These are phyloP conservation scores for Cercospora sp. DNA, from an alignment of 2,329 filamentous ascomycete genomes.

Conservation along the genomic window DNA sequence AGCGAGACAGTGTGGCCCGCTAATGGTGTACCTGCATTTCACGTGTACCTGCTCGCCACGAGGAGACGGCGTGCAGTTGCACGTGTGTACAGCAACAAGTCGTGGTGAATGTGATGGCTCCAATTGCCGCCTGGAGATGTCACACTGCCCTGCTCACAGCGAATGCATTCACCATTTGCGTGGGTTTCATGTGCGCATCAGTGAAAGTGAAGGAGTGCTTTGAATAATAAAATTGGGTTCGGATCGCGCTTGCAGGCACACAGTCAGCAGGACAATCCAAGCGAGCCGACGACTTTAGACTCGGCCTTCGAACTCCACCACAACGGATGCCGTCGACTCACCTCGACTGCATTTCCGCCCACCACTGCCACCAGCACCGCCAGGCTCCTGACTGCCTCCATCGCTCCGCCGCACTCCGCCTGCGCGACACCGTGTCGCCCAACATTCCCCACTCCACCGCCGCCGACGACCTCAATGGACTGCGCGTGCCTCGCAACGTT, in stretches of 20 bases:
- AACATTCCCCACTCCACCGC: conserved; percentile 14
- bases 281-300: background rate
- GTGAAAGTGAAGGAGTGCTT: background rate
- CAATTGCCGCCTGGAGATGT: background rate
- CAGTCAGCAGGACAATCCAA: conserved; percentile 4
- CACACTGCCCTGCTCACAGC: background rate
- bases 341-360: background rate
- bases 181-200: background rate
- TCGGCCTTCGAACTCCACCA: background rate
- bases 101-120: background rate
- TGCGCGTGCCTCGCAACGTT: conserved; percentile 48
- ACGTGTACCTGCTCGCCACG: conserved; percentile 1
- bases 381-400: background rate
- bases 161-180: background rate
- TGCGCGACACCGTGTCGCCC: background rate
- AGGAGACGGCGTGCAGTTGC: background rate
- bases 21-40: conserved; percentile 7
- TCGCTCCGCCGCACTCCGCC: background rate
- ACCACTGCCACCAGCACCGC: conserved; percentile 1
- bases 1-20: background rate
- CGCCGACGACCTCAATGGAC: conserved; percentile 52
- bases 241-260: conserved; percentile 2
- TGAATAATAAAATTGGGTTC: background rate
- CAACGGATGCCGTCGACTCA: background rate
- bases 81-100: background rate